Evolutionary conservation across 352 stramenopile genomes (phyloP), one percentile per base, ranked within the genome.

Genomic region (Phytophthora citricola): DNA sequence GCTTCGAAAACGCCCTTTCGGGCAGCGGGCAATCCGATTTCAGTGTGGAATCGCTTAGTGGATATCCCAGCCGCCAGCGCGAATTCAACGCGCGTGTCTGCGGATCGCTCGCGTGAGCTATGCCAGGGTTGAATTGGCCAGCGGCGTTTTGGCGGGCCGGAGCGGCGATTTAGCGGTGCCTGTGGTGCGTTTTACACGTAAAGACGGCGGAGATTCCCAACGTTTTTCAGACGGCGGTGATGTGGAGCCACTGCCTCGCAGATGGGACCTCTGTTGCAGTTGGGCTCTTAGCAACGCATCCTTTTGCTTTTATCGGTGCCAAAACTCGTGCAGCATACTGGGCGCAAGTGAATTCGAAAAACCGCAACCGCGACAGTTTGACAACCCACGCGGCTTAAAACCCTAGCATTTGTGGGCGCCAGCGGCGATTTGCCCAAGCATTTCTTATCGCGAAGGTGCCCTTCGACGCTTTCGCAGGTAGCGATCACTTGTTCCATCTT

Each of bases 231-330:
- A 15, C 11, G 6, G 15, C 31, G 26, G 39, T 53, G 60, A 60
- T 62, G 41, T 44, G 32, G 43, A 32, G 27, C 29, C 34, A 65
- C 43, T 57, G 48, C 31, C 38, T 60, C 48, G 62, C 62, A 75
- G 67, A 72, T 75, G 68, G 63, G 67, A 68, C 62, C 55, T 60
- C 68, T 63, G 62, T 60, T 75, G 67, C 67, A 72, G 62, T 75
- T 72, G 53, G 66, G 44, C n/a, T 34, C 56, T 58, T 63, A 65
- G 55, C 43, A 52, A 62, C 64, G 62, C 62, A 75, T 68, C 55
- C 44, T 43, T n/a, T 41, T 59, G 61, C 11, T 68, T 68, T 65
- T 61, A 68, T 48, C 11, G 44, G 31, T 36, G 31, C 31, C 44
- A 46, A 51, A 67, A 31, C 58, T 57, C 66, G 39, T 12, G 11